A percentile compares a stretch with the other conserved stretches of the same genome.
Evolutionary conservation across 352 stramenopile species (phyloP).

Genomic region (Phytophthora aleatoria): DNA sequence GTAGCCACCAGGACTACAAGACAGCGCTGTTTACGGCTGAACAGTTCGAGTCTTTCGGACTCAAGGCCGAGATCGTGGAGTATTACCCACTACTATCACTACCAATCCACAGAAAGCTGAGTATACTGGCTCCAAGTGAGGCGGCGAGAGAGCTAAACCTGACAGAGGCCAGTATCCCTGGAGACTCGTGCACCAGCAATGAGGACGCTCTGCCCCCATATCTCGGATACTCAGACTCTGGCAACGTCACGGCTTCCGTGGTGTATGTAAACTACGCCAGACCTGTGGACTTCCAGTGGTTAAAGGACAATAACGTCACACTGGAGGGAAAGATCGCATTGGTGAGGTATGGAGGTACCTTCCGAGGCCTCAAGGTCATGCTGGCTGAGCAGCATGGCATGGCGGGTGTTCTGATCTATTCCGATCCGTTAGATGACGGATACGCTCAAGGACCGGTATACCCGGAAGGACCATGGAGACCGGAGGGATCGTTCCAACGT

Average conservation of each 20-base stretch:
- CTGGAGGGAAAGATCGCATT: conserved; percentile 86
- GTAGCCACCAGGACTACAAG: conserved; percentile 61
- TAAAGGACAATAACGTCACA: conserved; percentile 68
- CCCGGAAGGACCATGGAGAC: conserved; percentile 51
- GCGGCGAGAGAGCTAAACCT: conserved; percentile 49
- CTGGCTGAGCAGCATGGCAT: conserved; percentile 81
- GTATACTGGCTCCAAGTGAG: conserved; percentile 48
- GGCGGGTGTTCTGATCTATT: conserved; percentile 87
- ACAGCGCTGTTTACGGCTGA: conserved; percentile 63
- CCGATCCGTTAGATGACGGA: conserved; percentile 87
- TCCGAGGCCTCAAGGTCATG: conserved; percentile 85
- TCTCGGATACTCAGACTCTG: conserved; percentile 81
- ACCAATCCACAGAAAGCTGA: conserved; percentile 48
- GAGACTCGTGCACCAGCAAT: conserved; percentile 69
- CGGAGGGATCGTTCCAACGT: conserved; percentile 79
- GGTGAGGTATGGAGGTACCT: conserved; percentile 80
- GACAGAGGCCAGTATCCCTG: conserved; percentile 57
- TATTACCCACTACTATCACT: conserved; percentile 79
- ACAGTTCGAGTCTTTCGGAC: conserved; percentile 61
- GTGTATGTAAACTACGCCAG: conserved; percentile 91
- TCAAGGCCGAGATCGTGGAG: conserved; percentile 66
- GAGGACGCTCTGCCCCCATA: conserved; percentile 72
- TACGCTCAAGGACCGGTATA: conserved; percentile 56
- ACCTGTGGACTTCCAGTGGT: conserved; percentile 82
- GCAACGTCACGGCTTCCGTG: conserved; percentile 68